Evolutionary conservation across 176 grass and related monocot species (phyloP).

Genomic region (Aegilops bicornis): DNA sequence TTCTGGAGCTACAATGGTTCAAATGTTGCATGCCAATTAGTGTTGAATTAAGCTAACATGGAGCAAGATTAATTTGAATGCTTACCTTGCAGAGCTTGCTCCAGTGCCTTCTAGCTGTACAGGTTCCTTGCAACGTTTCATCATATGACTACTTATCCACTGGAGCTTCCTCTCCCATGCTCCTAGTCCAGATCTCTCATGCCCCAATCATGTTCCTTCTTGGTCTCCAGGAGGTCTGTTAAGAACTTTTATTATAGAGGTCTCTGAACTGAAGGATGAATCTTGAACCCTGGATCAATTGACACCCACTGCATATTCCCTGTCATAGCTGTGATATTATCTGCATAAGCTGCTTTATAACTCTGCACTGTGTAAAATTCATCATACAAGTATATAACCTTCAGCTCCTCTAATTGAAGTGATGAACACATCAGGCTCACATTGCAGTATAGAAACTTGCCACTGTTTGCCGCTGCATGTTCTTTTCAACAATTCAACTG

Average conservation of each 20-base stretch:
- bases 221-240: not conserved
- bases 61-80: not conserved
- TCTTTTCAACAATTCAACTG: not conserved
- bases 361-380: not conserved
- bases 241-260: not conserved
- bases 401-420: not conserved
- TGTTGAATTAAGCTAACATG: not conserved
- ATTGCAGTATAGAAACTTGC: not conserved
- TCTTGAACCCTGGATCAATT: not conserved
- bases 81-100: not conserved
- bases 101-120: not conserved
- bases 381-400: not conserved
- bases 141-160: not conserved
- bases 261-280: not conserved
- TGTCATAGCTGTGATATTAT: not conserved
- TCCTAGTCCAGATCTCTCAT: not conserved
- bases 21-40: not conserved
- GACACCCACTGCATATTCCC: not conserved
- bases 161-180: not conserved
- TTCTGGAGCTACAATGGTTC: not conserved
- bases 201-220: constrained; percentile 4
- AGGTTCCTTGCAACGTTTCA: not conserved
- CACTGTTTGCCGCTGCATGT: not conserved
- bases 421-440: not conserved
- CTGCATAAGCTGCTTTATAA: constrained; percentile 6